Percentiles rank a stretch among this genome's conserved stretches.
Conservation (phyloP, 768 basidiomycete genomes). For the Exsudoporus frostii region DNA sequence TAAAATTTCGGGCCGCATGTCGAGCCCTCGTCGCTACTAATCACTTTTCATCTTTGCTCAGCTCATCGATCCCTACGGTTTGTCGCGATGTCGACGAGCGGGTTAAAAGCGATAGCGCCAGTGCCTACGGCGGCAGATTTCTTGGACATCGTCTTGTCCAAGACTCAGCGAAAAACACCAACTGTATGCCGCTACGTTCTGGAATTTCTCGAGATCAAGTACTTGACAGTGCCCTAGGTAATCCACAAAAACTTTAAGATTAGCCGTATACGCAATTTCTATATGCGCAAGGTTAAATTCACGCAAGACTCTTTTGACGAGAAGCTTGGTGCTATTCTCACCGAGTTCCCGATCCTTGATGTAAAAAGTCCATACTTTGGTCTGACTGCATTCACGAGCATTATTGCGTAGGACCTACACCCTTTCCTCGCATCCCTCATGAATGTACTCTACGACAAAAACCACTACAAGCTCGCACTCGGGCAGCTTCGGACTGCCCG, state of each 20-base stretch:
- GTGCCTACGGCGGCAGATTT: slow-evolving; percentile 96
- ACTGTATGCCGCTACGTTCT: slow-evolving; percentile 49
- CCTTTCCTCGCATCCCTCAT: slow-evolving; percentile 94
- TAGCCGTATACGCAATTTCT: slow-evolving; percentile 94
- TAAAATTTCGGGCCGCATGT: slow-evolving; percentile 9
- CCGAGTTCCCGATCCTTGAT: slow-evolving; percentile 97
- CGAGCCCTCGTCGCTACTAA: background rate
- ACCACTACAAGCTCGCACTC: slow-evolving; percentile 98
- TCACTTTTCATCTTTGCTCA: slow-evolving; percentile 10
- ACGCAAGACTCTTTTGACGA: slow-evolving; percentile 97
- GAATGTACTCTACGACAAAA: slow-evolving; percentile 99
- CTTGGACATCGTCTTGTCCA: slow-evolving; percentile 88
- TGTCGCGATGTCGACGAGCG: slow-evolving; percentile 70
- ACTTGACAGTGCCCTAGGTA: slow-evolving; percentile 48
- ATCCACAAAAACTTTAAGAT: slow-evolving; percentile 99
- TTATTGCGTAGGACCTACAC: slow-evolving; percentile 68
- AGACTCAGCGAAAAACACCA: slow-evolving; percentile 95
- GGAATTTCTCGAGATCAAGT: background rate
- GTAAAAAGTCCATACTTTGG: slow-evolving; percentile 45
- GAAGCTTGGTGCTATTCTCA: slow-evolving; percentile 87
- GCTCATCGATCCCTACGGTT: background rate
- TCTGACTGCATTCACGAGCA: slow-evolving; percentile 1
- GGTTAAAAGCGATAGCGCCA: slow-evolving; percentile 96
- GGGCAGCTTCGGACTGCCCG: slow-evolving; percentile 94
- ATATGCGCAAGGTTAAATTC: slow-evolving; percentile 99